Evolutionary conservation across 441 rosid genomes (phyloP).

Genomic region (Erysimum cheiri): DNA sequence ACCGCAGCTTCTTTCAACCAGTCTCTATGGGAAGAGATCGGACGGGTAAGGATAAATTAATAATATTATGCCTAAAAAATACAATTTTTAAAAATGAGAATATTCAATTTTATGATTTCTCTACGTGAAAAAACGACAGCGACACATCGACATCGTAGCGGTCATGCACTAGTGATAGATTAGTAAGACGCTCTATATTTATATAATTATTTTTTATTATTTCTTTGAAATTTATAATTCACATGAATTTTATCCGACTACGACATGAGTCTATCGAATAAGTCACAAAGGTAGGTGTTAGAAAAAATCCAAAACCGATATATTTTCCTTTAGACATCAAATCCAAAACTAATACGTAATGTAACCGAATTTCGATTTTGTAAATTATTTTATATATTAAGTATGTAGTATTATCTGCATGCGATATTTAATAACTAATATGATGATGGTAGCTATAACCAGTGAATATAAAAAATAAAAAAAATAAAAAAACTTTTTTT

Average conservation of each 20-base stretch:
- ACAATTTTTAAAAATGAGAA: background rate
- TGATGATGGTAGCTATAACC: conserved; percentile 32
- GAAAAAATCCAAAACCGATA: conserved; percentile 14
- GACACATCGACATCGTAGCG: conserved; percentile 24
- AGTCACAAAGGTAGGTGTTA: conserved; percentile 25
- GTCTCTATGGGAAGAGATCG: conserved; percentile 72
- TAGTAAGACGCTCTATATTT: conserved; percentile 26
- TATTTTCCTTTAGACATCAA: background rate
- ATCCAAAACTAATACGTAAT: background rate
- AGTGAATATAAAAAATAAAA: background rate
- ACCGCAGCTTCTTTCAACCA: conserved; percentile 82
- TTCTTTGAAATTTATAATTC: conserved; percentile 5
- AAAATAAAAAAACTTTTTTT: too few relatives aligned
- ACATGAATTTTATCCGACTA: conserved; percentile 23
- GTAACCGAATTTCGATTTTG: too few relatives aligned
- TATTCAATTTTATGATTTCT: background rate
- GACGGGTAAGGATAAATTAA: conserved; percentile 56
- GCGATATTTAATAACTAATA: background rate
- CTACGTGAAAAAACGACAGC: conserved; percentile 30
- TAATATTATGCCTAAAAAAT: background rate
- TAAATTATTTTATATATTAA: too few relatives aligned
- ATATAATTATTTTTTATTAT: background rate
- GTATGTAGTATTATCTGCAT: background rate
- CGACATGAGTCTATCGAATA: conserved; percentile 31
- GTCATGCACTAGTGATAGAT: conserved; percentile 22